Evolutionary conservation across 2,329 filamentous ascomycete genomes (phyloP), one percentile per base, ranked within the genome.

Genomic region (Pseudogymnoascus sp.): DNA sequence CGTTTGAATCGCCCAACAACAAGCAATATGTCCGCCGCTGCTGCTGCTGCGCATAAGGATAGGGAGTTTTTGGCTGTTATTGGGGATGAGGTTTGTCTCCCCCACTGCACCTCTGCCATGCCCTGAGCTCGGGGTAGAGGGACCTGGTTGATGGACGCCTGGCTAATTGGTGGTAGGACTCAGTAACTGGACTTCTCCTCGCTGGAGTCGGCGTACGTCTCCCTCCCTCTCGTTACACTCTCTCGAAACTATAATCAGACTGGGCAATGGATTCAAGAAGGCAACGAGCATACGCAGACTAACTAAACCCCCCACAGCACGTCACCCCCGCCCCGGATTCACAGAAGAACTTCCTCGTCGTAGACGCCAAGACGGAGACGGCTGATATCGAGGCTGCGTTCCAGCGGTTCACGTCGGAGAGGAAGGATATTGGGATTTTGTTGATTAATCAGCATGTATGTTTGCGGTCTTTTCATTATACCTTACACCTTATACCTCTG

Each of bases 331-430:
- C 91, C 5, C 91, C 93, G 48, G 91, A 96, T 73, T 84, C 90
- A 39, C 89, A 97, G 74, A 96, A 96, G 81, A 99, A 99, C 82
- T 99, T 97, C 79, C 86, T 99, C 8, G 91, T 99, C 62, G 94
- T 99, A 65, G 93, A 99, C 76, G 80, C 77, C 74, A 97, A 97
- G 82, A 99, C 93, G 38, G 92, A 97, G 68, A 94, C 84, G 61
- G 80, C 89, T 2, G 81, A 89, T 63, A 97, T 99, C 72, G 94
- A 97, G 76, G 84, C 87, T 36, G 89, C 92, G 8, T 99, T 99
- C 74, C 89, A 95, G 67, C 83, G 83, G 68, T 97, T 97, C 76
- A 96, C 92, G 7, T 85, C 85, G 62, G 84, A 94, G 76, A 83
- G 94, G 73, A 97, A 97, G 76, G 94, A 99, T 74, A 97, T 99